Base-by-base conservation (phyloP, 1,139 yeast species). In the Hyphopichia pseudoburtonii region DNA sequence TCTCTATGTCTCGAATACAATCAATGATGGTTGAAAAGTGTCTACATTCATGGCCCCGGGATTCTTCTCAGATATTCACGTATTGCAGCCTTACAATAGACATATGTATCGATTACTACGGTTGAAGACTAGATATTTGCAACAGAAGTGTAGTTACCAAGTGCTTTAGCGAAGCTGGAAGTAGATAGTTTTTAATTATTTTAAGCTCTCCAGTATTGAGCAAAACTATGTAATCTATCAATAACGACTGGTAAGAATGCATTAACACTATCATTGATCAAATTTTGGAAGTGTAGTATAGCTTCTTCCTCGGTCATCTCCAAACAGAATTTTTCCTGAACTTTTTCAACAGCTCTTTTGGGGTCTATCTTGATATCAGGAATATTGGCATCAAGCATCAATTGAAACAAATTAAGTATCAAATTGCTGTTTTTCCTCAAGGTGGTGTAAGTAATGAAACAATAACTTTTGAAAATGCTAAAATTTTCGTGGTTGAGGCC, bases 231-330 rank as follows among this genome's bases (percentile, higher is more conserved):
- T 38, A 94, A 66, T 46, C 97, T 77, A 56, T 94, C 99, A 42
- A 94, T 92, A 10, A 94, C 96, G 54, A 90, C 90, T 0, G 98
- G 98, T 45, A 90, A 63, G 40, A 92, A 78, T 0, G 98, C 98
- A 56, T 80, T 86, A 12, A 92, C 97, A 64, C 96, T 87, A 50
- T 87, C 96, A 52, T 87, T 89, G 53, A 94, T 92, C 56, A 94
- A 73, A 46, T 83, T 87, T 55, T 90, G 97, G 78, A 94, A 92
- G 54, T 90, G 96, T 18, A 87, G 67, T 27, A 92, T 89, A 0
- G 98, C 97, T 51, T 89, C 96, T 54, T 90, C 97, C 51, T 92
- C 99, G 28, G 85, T 82, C 86, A 92, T 79, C 42, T 89, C 96
- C 44, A 90, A 65, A 58, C 95, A 87, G 58, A 94, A 92, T 62